Base-by-base conservation (phyloP, 176 grass and related monocot genomes). In the Saccharum officinarum region DNA sequence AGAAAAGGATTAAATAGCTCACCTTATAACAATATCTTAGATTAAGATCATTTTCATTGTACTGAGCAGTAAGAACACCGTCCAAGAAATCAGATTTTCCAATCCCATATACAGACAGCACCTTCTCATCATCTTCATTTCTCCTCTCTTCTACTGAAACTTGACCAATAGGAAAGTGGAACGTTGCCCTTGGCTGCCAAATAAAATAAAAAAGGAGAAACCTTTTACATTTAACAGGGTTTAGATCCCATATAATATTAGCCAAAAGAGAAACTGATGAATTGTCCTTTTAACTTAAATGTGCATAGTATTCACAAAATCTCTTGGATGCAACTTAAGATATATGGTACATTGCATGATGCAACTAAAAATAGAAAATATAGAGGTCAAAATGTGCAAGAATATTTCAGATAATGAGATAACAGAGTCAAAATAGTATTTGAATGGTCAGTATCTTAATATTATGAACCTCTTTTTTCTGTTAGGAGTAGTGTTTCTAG, bases 11-110 rank as follows among this genome's bases (percentile, higher is more conserved):
- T 28, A 41, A 22, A 71, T 73, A 68, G 36, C 67, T 84, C 17
- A 99, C 97, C 97, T 99, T 99, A 88, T 96, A 99, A 70, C 86
- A 94, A 61, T 94, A 99, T 92, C 88, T 92, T 54, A 99, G 62
- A 87, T 89, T 94, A 49, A 98, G 54, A 89, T 99, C 79, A 76
- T 94, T 91, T 45, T 92, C 89, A 44, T 34, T 84, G 69, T 95
- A 99, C 78, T 87, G 40, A 23, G 97, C 90, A 87, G 90, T 88
- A 67, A 92, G 92, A 73, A 92, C 57, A 80, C 97, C 97, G 46
- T 96, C 89, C 64, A 96, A 88, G 67, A 99, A 80, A 76, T 91
- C 83, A 86, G 90, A 77, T 94, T 93, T 94, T 9, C 82, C 76
- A 73, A 94, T 80, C 62, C 92, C 97, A 88, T 71, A 79, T 74